phyloP scores from a whole-genome alignment of 116 monocot species.

The Iris pallida region DNA sequence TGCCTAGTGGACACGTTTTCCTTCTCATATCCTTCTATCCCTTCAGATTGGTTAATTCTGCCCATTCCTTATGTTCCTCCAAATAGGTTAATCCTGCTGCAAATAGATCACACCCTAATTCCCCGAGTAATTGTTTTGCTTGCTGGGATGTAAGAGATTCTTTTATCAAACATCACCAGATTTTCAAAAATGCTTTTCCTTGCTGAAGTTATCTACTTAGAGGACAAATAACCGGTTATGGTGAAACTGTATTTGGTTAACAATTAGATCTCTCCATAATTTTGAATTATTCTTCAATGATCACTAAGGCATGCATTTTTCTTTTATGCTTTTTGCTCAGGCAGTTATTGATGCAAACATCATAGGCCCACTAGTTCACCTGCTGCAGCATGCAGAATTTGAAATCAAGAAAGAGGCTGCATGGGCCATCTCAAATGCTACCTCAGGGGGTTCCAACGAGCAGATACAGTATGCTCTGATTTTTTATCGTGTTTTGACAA shows the following conservation, averaged over 20 bases:
- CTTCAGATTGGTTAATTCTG: background rate
- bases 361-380: constrained; percentile 34
- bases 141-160: too few species aligned
- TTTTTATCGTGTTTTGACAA: too few species aligned
- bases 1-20: too few species aligned
- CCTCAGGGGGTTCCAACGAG: constrained; percentile 37
- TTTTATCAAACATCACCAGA: too few species aligned
- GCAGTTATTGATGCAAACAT: constrained; percentile 58
- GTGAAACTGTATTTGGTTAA: too few species aligned
- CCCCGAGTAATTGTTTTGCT: too few species aligned
- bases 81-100: constrained; percentile 47
- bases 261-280: too few species aligned
- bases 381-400: constrained; percentile 39
- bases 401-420: constrained; percentile 58
- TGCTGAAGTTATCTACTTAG: too few species aligned
- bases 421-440: constrained; percentile 63
- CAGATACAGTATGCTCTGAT: constrained; percentile 36
- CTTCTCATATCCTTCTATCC: too few species aligned
- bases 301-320: background rate
- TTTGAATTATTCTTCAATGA: background rate
- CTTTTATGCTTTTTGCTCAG: constrained; percentile 17
- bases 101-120: constrained; percentile 6
- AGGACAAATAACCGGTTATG: too few species aligned
- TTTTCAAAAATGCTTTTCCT: too few species aligned
- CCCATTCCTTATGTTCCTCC: background rate